Conservation (phyloP, 2,329 filamentous ascomycete species). For the Colletotrichum camelliae region DNA sequence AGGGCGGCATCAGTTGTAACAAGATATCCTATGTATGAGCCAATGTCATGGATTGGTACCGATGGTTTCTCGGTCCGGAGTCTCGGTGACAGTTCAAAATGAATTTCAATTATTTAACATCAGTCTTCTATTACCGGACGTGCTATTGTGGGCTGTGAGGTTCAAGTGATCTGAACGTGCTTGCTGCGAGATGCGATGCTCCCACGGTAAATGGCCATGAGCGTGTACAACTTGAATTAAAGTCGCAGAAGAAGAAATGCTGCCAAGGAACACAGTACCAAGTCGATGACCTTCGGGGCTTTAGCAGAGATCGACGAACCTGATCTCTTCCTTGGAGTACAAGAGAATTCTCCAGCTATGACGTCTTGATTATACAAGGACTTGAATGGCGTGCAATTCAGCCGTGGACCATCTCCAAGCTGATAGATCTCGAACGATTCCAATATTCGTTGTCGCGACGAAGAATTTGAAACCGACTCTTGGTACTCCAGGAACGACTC, state of each 20-base stretch:
- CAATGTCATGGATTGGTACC: background rate
- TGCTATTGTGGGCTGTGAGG: no score
- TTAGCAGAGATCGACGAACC: no score
- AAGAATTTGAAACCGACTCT: background rate
- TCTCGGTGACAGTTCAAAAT: background rate
- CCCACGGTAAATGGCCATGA: no score
- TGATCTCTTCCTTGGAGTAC: no score
- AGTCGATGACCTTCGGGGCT: no score
- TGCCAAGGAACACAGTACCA: no score
- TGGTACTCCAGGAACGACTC: background rate
- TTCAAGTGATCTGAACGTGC: no score
- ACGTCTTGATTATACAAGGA: background rate
- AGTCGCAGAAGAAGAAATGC: no score
- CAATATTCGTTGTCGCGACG: background rate
- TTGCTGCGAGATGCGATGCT: no score
- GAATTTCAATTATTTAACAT: background rate
- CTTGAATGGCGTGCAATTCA: background rate
- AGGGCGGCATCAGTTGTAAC: background rate
- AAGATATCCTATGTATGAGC: background rate
- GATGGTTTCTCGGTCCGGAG: background rate
- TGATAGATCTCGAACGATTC: background rate
- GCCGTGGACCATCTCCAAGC: background rate
- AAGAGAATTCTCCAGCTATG: no score
- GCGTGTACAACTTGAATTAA: no score
- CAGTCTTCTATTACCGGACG: no score